Base-by-base conservation (phyloP, 176 grass and related monocot species). In the Musa itinerans region DNA sequence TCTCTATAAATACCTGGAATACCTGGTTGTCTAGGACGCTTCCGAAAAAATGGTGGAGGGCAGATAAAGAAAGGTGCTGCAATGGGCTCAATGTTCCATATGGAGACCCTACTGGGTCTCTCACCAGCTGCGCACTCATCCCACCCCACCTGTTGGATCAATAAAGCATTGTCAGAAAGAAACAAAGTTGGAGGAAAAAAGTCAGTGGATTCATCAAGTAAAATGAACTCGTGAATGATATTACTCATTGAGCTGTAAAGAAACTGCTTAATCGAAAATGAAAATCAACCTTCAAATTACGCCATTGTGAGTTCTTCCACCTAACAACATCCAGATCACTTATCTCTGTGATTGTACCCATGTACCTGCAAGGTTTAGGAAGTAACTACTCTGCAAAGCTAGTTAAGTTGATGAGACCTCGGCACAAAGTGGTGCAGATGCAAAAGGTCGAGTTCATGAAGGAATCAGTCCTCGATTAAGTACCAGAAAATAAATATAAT, bases 221-320 rank as follows among this genome's bases (percentile, higher is more conserved):
- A 10, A 27, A 8, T 65, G 10, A 22, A 22, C 10, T 65, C 1
- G 1, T n/a, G 19, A 50, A 51, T 16, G 7, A n/a, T 10, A n/a
- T n/a, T 10, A 9, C 15, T 16, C 20, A 51, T 43, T 52, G 15
- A 70, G 68, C 48, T 50, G 9, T 19, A 51, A 70, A 50, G 29
- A 17, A 50, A 20, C 16, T n/a, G 50, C 14, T 6, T 10, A 2
- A 8, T 43, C 5, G 16, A 69, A 0, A 69, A 19, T 3, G 6
- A 70, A 70, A 9, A 70, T 64, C 79, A 78, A 93, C 87, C 87
- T 93, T 85, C 84, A 93, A 58, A 76, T 86, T 89, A 13, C 85
- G 84, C 91, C 91, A 90, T 14, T 83, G 85, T 75, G 91, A 93
- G 78, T 72, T 85, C 80, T 90, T 90, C 87, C 87, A 90, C 76